Conservation (phyloP, 139 green algal genomes). For the Chlamydomonas schloesseri region DNA sequence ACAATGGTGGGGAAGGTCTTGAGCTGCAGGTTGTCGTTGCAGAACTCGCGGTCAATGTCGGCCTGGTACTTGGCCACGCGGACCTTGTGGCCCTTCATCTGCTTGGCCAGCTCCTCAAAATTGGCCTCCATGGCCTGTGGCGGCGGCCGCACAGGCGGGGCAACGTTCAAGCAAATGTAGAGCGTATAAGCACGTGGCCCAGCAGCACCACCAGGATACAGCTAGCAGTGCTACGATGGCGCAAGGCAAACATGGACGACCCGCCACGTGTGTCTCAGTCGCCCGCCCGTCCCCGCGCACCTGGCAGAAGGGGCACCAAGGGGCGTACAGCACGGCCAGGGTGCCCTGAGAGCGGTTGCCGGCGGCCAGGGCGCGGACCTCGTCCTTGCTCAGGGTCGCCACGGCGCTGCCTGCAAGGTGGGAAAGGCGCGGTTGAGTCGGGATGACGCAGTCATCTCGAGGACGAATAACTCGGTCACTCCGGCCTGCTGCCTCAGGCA, state of each 20-base stretch:
- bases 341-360: conserved; percentile 80
- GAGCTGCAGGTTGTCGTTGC: conserved; percentile 77
- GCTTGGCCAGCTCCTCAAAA: conserved; percentile 79
- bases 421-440: background rate
- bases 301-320: conserved; percentile 97
- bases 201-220: too few relatives aligned
- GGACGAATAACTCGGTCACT: too few relatives aligned
- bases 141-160: too few relatives aligned
- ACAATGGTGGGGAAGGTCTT: conserved; percentile 95
- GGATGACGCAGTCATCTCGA: too few relatives aligned
- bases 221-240: too few relatives aligned
- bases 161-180: too few relatives aligned
- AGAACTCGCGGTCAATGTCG: conserved; percentile 88
- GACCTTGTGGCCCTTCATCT: conserved; percentile 71
- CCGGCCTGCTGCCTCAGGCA: too few relatives aligned
- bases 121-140: conserved; percentile 83
- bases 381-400: conserved; percentile 67
- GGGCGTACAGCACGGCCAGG: conserved; percentile 93
- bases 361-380: conserved; percentile 69
- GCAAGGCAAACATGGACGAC: too few relatives aligned
- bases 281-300: too few relatives aligned
- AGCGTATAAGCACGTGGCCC: too few relatives aligned
- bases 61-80: conserved; percentile 69
- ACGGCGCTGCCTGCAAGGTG: conserved; percentile 48
- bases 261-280: too few relatives aligned